Evolutionary conservation across 352 stramenopile species (phyloP).

Genomic region (Pelagophyceae sp.): DNA sequence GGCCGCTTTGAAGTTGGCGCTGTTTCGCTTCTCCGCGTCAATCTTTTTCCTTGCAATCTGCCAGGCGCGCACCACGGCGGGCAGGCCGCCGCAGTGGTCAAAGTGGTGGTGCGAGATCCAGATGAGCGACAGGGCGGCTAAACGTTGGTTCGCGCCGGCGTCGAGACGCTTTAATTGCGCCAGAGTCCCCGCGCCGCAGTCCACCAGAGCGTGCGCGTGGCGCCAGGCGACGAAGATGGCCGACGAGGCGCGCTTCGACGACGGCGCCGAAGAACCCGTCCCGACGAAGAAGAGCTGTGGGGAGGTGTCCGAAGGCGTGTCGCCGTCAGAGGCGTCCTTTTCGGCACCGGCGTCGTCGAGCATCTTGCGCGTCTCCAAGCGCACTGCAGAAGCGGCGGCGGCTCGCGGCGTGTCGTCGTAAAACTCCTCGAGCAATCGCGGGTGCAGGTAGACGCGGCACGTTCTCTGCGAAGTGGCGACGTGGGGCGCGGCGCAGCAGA

Average conservation of each 20-base stretch:
- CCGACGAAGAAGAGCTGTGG: slow-evolving; percentile 25
- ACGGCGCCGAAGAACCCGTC: slow-evolving; percentile 23
- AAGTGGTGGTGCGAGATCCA: slow-evolving; percentile 26
- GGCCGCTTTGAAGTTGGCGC: not conserved
- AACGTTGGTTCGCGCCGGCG: not conserved
- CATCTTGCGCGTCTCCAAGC: too few species aligned
- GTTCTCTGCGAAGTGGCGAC: too few species aligned
- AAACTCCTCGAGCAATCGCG: too few species aligned
- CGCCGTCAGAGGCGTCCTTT: too few species aligned
- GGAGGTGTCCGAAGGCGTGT: too few species aligned
- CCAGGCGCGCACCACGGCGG: not conserved
- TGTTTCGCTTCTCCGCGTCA: not conserved
- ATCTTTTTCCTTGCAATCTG: not conserved
- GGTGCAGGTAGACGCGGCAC: too few species aligned
- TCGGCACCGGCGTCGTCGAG: too few species aligned
- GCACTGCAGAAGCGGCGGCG: too few species aligned
- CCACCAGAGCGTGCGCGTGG: not conserved
- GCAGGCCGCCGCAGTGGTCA: slow-evolving; percentile 23
- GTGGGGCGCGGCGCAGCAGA: too few species aligned
- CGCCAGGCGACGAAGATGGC: slow-evolving; percentile 12
- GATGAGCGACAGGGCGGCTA: slow-evolving; percentile 1
- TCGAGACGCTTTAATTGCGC: slow-evolving; percentile 18
- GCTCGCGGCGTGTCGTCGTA: too few species aligned
- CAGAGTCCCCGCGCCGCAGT: slow-evolving; percentile 27
- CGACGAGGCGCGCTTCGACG: slow-evolving; percentile 19